These are phyloP conservation scores for Aspergillus aculeatinus DNA, from an alignment of 2,329 filamentous ascomycete species.

Conservation along the genomic window DNA sequence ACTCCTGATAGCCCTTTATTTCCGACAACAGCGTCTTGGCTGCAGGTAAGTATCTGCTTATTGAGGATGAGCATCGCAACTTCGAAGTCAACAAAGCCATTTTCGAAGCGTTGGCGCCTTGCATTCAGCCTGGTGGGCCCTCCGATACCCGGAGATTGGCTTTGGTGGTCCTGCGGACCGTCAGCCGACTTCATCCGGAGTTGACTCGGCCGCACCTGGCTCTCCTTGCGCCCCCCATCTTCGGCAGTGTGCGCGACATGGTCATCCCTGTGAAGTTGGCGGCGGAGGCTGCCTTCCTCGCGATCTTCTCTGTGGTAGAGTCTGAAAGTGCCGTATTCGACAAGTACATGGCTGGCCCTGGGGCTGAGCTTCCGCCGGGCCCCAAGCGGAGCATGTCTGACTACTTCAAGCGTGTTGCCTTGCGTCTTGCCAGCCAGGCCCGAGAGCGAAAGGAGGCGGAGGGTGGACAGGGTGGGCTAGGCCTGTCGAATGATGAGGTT, in stretches of 20 bases:
- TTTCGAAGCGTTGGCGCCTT: slow-evolving; percentile 72
- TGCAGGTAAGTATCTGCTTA: slow-evolving; percentile 83
- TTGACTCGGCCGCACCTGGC: slow-evolving; percentile 77
- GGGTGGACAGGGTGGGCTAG: slow-evolving; percentile 80
- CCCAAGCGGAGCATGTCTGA: slow-evolving; percentile 89
- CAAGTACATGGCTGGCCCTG: slow-evolving; percentile 75
- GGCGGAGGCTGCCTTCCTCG: slow-evolving; percentile 89
- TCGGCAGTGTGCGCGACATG: slow-evolving; percentile 82
- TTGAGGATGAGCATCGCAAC: slow-evolving; percentile 55
- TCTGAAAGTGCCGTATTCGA: slow-evolving; percentile 85
- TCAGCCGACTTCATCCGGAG: slow-evolving; percentile 75
- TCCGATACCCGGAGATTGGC: slow-evolving; percentile 81
- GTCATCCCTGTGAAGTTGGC: slow-evolving; percentile 95
- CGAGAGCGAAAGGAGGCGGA: slow-evolving; percentile 88
- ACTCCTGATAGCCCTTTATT: slow-evolving; percentile 65
- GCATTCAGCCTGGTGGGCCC: slow-evolving; percentile 74
- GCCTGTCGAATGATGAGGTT: slow-evolving; percentile 82
- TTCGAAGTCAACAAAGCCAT: slow-evolving; percentile 78
- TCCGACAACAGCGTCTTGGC: slow-evolving; percentile 86
- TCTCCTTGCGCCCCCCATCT: slow-evolving; percentile 78
- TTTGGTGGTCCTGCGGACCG: slow-evolving; percentile 82
- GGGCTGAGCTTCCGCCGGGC: slow-evolving; percentile 64
- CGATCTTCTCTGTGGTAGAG: slow-evolving; percentile 85
- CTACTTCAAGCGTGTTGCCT: slow-evolving; percentile 92
- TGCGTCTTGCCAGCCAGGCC: slow-evolving; percentile 80